phyloP scores from a whole-genome alignment of 495 filamentous ascomycete species.

The Clavariopsis aquatica region DNA sequence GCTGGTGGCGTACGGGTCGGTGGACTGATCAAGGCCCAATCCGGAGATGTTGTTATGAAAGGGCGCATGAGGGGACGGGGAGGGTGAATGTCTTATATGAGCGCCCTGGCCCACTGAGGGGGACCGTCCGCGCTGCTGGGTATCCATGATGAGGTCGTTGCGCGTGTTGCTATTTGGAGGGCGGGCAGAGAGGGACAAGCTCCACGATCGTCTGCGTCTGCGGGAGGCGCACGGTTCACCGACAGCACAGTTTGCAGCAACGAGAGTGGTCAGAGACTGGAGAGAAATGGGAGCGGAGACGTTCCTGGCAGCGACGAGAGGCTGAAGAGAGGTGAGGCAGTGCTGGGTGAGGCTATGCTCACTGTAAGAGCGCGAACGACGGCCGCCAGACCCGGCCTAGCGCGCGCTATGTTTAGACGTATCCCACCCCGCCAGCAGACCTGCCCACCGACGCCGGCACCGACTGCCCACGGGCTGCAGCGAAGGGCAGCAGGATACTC shows the following conservation, averaged over 20 bases:
- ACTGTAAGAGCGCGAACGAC: background rate
- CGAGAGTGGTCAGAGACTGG: background rate
- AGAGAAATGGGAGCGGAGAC: background rate
- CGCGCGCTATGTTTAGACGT: background rate
- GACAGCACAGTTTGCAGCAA: background rate
- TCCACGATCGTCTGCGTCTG: constrained; percentile 23
- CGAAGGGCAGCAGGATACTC: constrained; percentile 1
- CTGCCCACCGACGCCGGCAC: background rate
- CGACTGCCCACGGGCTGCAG: constrained; percentile 9
- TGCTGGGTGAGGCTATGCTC: constrained; percentile 1
- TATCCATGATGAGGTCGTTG: constrained; percentile 40
- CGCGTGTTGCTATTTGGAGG: constrained; percentile 38
- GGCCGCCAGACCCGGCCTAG: background rate
- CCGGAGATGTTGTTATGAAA: constrained; percentile 27
- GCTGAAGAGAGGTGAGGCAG: constrained; percentile 18
- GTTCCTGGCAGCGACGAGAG: constrained; percentile 25
- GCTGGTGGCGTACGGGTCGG: constrained; percentile 31
- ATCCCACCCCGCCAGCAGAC: background rate
- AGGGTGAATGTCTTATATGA: constrained; percentile 45
- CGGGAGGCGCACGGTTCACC: constrained; percentile 7
- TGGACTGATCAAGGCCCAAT: constrained; percentile 39
- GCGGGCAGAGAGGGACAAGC: constrained; percentile 12
- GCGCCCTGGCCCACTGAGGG: constrained; percentile 40
- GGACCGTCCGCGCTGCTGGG: constrained; percentile 41
- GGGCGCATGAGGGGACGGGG: constrained; percentile 43